Evolutionary conservation across 2,329 filamentous ascomycete genomes (phyloP).

Genomic region (Catunica adiposa): DNA sequence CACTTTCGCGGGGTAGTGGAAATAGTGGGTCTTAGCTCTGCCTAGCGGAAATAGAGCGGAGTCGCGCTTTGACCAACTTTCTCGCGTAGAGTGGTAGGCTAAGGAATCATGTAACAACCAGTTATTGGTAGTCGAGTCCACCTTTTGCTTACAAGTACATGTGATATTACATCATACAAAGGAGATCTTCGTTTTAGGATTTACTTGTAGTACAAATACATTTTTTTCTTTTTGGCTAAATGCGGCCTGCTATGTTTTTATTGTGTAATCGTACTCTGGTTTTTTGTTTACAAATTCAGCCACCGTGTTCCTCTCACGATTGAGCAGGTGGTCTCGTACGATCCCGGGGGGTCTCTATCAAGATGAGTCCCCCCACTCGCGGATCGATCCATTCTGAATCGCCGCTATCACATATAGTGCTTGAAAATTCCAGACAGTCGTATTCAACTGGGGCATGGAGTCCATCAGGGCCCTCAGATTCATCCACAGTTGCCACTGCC

Average conservation of each 20-base stretch:
- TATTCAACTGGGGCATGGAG: background rate
- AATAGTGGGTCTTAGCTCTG: background rate
- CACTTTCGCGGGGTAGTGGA: constrained; percentile 1
- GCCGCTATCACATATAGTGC: background rate
- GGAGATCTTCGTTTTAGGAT: too few species aligned
- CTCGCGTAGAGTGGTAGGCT: background rate
- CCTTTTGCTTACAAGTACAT: too few species aligned
- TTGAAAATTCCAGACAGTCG: background rate
- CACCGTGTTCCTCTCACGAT: background rate
- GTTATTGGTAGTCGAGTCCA: too few species aligned
- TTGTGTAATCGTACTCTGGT: background rate
- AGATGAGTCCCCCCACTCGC: background rate
- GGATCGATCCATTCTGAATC: background rate
- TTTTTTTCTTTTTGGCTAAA: background rate
- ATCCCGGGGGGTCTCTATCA: background rate
- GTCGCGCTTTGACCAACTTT: background rate
- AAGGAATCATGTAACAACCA: too few species aligned
- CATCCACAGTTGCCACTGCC: background rate
- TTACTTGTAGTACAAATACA: too few species aligned
- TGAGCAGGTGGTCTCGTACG: background rate
- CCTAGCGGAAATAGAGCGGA: background rate
- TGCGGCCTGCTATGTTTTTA: background rate
- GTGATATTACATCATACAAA: too few species aligned
- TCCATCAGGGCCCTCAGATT: background rate
- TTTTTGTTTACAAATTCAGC: background rate